These are phyloP conservation scores for Zymoseptoria tritici DNA, from an alignment of 2,329 filamentous ascomycete species.

Conservation along the genomic window DNA sequence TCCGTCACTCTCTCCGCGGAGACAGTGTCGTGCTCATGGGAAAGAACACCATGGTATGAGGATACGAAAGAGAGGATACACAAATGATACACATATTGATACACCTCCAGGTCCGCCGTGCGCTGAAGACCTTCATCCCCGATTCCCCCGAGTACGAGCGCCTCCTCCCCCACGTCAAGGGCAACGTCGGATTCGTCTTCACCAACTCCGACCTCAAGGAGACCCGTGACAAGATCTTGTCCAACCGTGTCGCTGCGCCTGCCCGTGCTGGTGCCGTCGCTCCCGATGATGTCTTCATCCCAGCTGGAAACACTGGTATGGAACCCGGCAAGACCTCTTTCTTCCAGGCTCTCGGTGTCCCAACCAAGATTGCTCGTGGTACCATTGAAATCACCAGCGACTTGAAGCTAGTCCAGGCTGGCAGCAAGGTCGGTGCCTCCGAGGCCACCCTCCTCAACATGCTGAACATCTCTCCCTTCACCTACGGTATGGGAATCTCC, in stretches of 20 bases:
- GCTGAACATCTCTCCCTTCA: conserved; percentile 99
- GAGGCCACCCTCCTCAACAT: conserved; percentile 99
- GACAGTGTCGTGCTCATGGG: conserved; percentile 97
- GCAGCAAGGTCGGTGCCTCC: conserved; percentile 92
- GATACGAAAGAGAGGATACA: not conserved
- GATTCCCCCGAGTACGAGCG: conserved; percentile 97
- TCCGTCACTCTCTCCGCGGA: conserved; percentile 81
- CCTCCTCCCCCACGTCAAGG: conserved; percentile 89
- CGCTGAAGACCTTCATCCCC: conserved; percentile 84
- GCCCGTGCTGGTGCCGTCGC: conserved; percentile 97
- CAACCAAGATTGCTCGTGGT: conserved; percentile 99
- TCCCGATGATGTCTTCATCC: conserved; percentile 86
- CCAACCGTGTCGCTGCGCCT: conserved; percentile 95
- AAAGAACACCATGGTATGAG: conserved; percentile 97
- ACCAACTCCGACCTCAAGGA: conserved; percentile 93
- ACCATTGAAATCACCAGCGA: conserved; percentile 99
- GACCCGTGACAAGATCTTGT: conserved; percentile 85
- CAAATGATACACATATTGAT: not conserved
- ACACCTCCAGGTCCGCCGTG: conserved; percentile 72
- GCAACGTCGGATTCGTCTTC: conserved; percentile 99
- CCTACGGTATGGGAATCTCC: conserved; percentile 91
- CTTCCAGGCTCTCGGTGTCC: conserved; percentile 99
- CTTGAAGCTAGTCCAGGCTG: conserved; percentile 93
- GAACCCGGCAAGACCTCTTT: conserved; percentile 99
- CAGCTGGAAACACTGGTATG: conserved; percentile 99